Conservation (phyloP, 116 monocot genomes). For the Dioscorea cayenensis region DNA sequence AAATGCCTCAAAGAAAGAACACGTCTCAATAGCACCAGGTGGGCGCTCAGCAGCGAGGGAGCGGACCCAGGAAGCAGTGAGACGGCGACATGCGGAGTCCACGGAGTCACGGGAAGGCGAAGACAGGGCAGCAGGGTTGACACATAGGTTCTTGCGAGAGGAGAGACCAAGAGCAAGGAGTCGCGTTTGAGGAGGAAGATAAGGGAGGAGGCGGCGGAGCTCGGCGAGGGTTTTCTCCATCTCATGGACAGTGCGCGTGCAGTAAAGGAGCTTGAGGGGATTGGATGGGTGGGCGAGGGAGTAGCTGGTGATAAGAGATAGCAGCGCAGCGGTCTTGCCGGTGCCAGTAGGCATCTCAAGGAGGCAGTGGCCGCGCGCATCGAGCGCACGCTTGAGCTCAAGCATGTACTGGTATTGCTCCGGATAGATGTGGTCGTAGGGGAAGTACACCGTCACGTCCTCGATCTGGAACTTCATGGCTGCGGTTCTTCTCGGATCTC, state of each 20-base stretch:
- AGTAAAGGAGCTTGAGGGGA: conserved; percentile 77
- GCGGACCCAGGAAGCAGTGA: conserved; percentile 91
- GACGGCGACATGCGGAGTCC: conserved; percentile 81
- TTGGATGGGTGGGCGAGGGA: conserved; percentile 36
- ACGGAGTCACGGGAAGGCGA: conserved; percentile 69
- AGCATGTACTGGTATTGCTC: conserved; percentile 97
- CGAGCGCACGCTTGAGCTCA: conserved; percentile 87
- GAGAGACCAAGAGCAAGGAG: conserved; percentile 83
- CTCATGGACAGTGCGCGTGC: conserved; percentile 99
- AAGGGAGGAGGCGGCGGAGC: conserved; percentile 63
- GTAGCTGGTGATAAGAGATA: conserved; percentile 90
- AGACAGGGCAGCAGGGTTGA: conserved; percentile 65
- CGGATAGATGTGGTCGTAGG: conserved; percentile 90
- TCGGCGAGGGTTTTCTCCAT: conserved; percentile 99
- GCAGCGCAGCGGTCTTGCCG: conserved; percentile 91
- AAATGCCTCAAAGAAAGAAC: conserved; percentile 66
- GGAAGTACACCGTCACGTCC: conserved; percentile 86
- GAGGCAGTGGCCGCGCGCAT: conserved; percentile 89
- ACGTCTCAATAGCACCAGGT: conserved; percentile 35
- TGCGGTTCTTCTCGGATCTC: no score
- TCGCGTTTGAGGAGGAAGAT: conserved; percentile 21
- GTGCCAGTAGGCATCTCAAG: conserved; percentile 99
- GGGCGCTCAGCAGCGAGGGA: conserved; percentile 50
- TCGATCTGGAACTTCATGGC: conserved; percentile 83
- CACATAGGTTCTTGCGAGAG: conserved; percentile 90